Base-by-base conservation (phyloP, 1,284 basidiomycete species). In the Apiotrichum gracile region DNA sequence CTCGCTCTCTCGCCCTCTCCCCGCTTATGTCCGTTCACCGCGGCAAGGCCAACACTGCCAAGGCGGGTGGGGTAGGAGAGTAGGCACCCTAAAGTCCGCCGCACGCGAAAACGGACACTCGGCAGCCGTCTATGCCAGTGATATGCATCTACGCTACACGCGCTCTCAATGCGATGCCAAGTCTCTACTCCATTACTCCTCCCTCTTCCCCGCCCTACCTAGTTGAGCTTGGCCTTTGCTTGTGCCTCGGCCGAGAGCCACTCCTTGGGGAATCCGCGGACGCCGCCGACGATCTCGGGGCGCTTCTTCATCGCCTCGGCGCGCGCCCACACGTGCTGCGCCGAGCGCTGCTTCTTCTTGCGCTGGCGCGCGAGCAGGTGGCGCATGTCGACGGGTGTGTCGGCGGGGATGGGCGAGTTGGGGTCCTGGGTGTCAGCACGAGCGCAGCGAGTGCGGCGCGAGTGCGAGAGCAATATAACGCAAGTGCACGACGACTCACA, bases 261-360 rank as follows among this genome's bases (percentile, higher is more conserved):
- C 67, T 86, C 85, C 68, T 81, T 76, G 1, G 89, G 89, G 72
- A 91, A 91, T 64, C 91, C 88, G 57, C 75, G 78, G 52, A 89
- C 77, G 33, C 77, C 74, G 44, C 80, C 78, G 40, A 81, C 76
- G 17, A 61, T 51, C 24, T 64, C 55, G 12, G 56, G 54, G 24
- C 62, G 55, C 14, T 47, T 39, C 27, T 58, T 46, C 27, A 62
- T 49, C 10, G 61, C 61, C 60, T 51, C 52, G 6, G 61, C 52
- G 39, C 82, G 77, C 21, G 81, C 76, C 50, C 56, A 64, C 5
- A 53, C 45, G 35, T 62, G 54, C 67, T 87, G 84, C 49, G 83
- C 83, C 21, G 84, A 85, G 66, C 82, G 82, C 44, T 62, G 51
- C 69, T 82, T 84, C 44, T 82, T 81, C 74, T 88, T 90, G 64